Evolutionary conservation across 257 asterid species (phyloP).

Genomic region (Solanum lignicaule): DNA sequence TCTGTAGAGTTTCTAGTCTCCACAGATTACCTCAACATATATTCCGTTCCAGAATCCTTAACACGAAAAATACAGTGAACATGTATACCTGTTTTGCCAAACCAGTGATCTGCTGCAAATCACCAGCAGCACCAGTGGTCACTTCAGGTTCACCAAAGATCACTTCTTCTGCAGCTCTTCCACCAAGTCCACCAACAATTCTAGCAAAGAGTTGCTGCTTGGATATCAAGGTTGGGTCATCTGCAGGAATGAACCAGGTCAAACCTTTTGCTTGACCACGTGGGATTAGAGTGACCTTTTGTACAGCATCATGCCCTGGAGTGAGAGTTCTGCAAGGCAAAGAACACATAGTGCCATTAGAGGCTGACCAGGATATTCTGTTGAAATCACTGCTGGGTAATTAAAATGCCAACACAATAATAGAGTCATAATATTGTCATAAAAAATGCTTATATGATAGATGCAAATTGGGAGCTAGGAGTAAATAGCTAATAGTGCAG

Average conservation of each 20-base stretch:
- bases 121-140: slow-evolving; percentile 96
- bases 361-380: neutral
- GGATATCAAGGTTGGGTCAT: slow-evolving; percentile 95
- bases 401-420: neutral
- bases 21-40: neutral
- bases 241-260: slow-evolving; percentile 97
- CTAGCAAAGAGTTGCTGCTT: slow-evolving; percentile 94
- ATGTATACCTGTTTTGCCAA: slow-evolving; percentile 75
- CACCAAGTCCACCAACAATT: slow-evolving; percentile 98
- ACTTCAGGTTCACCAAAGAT: slow-evolving; percentile 97
- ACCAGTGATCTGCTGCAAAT: slow-evolving; percentile 91
- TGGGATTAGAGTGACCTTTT: slow-evolving; percentile 86
- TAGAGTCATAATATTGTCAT: neutral
- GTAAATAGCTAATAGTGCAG: neutral
- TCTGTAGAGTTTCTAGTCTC: neutral
- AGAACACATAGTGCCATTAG: neutral
- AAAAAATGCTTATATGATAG: neutral
- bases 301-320: slow-evolving; percentile 97
- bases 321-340: slow-evolving; percentile 69
- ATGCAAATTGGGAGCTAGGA: neutral
- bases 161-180: slow-evolving; percentile 96
- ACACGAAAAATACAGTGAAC: neutral
- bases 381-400: neutral
- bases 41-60: neutral
- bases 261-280: slow-evolving; percentile 98